A percentile compares a stretch with the other conserved stretches of the same genome.
phyloP scores from a whole-genome alignment of 768 basidiomycete genomes.

The Boletus coccyginus region DNA sequence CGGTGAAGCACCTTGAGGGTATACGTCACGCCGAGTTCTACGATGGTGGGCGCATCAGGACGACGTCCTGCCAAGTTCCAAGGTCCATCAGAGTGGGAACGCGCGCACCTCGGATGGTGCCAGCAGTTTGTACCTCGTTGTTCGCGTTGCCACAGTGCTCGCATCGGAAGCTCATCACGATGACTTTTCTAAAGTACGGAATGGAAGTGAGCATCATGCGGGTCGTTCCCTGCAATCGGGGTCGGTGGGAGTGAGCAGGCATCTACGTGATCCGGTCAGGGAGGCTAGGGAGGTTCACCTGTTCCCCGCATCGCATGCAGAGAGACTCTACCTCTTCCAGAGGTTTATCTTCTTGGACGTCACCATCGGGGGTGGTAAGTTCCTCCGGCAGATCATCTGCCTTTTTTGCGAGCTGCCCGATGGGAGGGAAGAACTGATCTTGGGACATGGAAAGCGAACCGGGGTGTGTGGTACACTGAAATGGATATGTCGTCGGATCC shows the following conservation, averaged over 20 bases:
- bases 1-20: conserved; percentile 73
- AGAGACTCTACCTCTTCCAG: conserved; percentile 86
- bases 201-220: conserved; percentile 89
- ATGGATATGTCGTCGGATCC: not conserved
- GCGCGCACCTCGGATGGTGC: conserved; percentile 76
- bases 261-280: not conserved
- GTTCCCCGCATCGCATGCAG: conserved; percentile 91
- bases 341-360: conserved; percentile 44
- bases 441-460: conserved; percentile 21
- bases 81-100: not conserved
- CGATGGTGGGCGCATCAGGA: not conserved
- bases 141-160: conserved; percentile 87
- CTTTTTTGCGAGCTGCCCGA: conserved; percentile 52
- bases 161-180: conserved; percentile 96
- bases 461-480: not conserved
- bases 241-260: not conserved
- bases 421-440: conserved; percentile 50
- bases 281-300: conserved; percentile 51
- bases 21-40: conserved; percentile 83
- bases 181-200: conserved; percentile 92
- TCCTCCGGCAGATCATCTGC: conserved; percentile 38
- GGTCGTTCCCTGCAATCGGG: conserved; percentile 70
- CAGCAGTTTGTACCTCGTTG: conserved; percentile 94
- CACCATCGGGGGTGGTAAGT: conserved; percentile 25
- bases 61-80: too few species aligned